Evolutionary conservation across 1,284 basidiomycete genomes (phyloP).

Genomic region (Pseudozyma pruni): DNA sequence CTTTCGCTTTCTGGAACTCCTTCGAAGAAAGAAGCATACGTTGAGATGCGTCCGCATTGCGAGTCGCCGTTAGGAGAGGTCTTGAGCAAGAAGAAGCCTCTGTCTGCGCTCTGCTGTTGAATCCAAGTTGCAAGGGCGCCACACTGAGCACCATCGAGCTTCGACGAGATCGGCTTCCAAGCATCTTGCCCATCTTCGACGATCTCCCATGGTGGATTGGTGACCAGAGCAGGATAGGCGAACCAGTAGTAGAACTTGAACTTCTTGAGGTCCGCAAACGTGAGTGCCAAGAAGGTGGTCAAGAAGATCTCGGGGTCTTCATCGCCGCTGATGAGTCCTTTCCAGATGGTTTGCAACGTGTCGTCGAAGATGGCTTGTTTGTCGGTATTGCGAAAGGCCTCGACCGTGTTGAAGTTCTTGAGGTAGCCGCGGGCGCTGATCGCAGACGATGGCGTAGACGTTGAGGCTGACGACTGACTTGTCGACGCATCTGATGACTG

Average conservation of each 20-base stretch:
- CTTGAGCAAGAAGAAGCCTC: slow-evolving; percentile 49
- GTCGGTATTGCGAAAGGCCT: slow-evolving; percentile 90
- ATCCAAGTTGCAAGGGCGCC: slow-evolving; percentile 12
- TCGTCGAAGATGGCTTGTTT: slow-evolving; percentile 80
- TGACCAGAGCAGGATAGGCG: slow-evolving; percentile 88
- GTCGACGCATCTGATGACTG: slow-evolving; percentile 69
- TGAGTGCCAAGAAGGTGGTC: slow-evolving; percentile 85
- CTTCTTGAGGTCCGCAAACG: slow-evolving; percentile 96
- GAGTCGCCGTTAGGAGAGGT: background rate
- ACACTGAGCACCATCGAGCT: slow-evolving; percentile 1
- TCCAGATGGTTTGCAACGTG: slow-evolving; percentile 40
- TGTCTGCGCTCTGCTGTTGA: slow-evolving; percentile 8
- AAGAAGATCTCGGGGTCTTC: slow-evolving; percentile 68
- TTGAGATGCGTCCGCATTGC: slow-evolving; percentile 20
- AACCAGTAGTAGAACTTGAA: slow-evolving; percentile 99
- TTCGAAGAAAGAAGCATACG: slow-evolving; percentile 70
- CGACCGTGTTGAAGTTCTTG: slow-evolving; percentile 88
- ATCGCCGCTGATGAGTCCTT: slow-evolving; percentile 12
- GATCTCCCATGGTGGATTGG: slow-evolving; percentile 72
- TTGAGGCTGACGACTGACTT: slow-evolving; percentile 5
- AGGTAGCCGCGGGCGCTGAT: slow-evolving; percentile 73
- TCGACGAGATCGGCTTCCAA: slow-evolving; percentile 18
- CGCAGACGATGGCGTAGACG: slow-evolving; percentile 66
- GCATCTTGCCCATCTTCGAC: slow-evolving; percentile 69
- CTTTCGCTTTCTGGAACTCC: slow-evolving; percentile 68